These are phyloP conservation scores for Chaetomium cochliodes DNA, from an alignment of 495 filamentous ascomycete genomes.

Conservation along the genomic window DNA sequence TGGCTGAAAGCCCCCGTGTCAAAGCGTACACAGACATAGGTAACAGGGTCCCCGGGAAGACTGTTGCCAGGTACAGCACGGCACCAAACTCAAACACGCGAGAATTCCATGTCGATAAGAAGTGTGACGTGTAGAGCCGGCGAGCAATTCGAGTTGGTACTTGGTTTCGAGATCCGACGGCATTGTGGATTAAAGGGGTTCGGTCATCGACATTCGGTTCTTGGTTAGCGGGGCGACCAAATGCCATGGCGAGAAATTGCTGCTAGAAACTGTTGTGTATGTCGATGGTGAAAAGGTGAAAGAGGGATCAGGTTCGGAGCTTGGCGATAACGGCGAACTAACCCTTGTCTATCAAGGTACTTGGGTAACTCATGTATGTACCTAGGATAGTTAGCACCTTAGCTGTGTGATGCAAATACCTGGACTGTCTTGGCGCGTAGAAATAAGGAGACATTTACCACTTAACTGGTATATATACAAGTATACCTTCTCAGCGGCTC, in stretches of 20 bases:
- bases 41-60: slow-evolving; percentile 57
- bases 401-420: too few species aligned
- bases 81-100: slow-evolving; percentile 66
- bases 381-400: too few species aligned
- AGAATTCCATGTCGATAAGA: slow-evolving; percentile 70
- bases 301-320: too few species aligned
- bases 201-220: neutral
- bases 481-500: too few species aligned
- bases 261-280: neutral
- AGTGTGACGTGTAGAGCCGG: slow-evolving; percentile 51
- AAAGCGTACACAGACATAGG: slow-evolving; percentile 43
- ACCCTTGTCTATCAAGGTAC: too few species aligned
- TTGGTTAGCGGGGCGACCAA: neutral
- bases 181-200: neutral
- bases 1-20: slow-evolving; percentile 31
- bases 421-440: too few species aligned
- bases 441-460: too few species aligned
- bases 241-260: neutral
- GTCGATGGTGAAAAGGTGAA: too few species aligned
- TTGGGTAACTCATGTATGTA: too few species aligned
- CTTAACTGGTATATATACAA: too few species aligned
- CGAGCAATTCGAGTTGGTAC: neutral
- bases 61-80: slow-evolving; percentile 58
- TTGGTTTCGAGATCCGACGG: too few species aligned
- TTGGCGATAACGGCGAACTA: too few species aligned